Evolutionary conservation across 2,329 filamentous ascomycete species (phyloP).

Genomic region (Monosporascus sp.): DNA sequence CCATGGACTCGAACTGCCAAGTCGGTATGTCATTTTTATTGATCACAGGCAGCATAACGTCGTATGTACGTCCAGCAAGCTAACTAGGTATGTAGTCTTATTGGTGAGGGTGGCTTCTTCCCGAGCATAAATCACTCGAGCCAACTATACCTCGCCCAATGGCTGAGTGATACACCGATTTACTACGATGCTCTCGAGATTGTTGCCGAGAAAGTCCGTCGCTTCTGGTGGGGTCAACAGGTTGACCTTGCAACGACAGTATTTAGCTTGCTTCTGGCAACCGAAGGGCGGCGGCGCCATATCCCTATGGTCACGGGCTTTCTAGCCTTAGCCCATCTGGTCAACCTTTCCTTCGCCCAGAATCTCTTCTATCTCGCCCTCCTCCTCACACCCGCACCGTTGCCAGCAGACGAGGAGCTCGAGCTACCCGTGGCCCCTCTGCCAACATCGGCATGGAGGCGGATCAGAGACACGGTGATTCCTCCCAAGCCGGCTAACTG

Average conservation of each 20-base stretch:
- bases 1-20: slow-evolving; percentile 26
- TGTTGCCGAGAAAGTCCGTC: slow-evolving; percentile 47
- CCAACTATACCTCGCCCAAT: slow-evolving; percentile 39
- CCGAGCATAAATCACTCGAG: slow-evolving; percentile 23
- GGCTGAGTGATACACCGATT: slow-evolving; percentile 50
- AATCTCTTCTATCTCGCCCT: slow-evolving; percentile 59
- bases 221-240: slow-evolving; percentile 61
- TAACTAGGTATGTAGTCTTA: slow-evolving; percentile 11
- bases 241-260: slow-evolving; percentile 49
- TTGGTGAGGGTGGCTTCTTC: slow-evolving; percentile 23
- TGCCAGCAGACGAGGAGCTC: slow-evolving; percentile 27
- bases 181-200: slow-evolving; percentile 50
- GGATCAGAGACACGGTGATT: slow-evolving; percentile 26
- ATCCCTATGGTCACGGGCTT: slow-evolving; percentile 53
- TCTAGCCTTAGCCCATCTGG: slow-evolving; percentile 52
- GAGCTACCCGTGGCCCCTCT: slow-evolving; percentile 22
- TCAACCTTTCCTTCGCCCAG: slow-evolving; percentile 57
- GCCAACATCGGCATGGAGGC: slow-evolving; percentile 25
- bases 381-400: slow-evolving; percentile 49
- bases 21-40: slow-evolving; percentile 19
- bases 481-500: slow-evolving; percentile 40
- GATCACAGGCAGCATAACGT: background rate
- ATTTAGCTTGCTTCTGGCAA: slow-evolving; percentile 53
- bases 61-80: background rate
- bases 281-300: slow-evolving; percentile 54